phyloP scores from a whole-genome alignment of 2,329 filamentous ascomycete species.

The Cadophora malorum region DNA sequence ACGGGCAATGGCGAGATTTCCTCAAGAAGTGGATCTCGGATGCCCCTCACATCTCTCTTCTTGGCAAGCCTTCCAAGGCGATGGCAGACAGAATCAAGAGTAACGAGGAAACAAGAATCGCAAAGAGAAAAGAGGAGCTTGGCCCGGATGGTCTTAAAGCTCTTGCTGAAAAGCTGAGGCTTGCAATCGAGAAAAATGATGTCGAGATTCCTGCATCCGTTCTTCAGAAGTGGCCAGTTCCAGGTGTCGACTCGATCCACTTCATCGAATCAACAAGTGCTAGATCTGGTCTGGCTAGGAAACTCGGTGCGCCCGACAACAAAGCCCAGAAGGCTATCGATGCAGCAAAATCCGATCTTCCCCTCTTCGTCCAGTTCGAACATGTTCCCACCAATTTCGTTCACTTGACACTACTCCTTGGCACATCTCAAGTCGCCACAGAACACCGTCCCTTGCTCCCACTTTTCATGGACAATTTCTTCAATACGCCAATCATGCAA shows the following conservation, averaged over 20 bases:
- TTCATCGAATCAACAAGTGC: slow-evolving; percentile 91
- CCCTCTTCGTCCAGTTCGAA: slow-evolving; percentile 96
- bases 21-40: slow-evolving; percentile 85
- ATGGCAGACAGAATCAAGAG: slow-evolving; percentile 82
- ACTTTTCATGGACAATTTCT: slow-evolving; percentile 91
- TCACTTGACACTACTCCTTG: slow-evolving; percentile 80
- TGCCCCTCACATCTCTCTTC: slow-evolving; percentile 83
- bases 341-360: slow-evolving; percentile 64
- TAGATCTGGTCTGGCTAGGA: slow-evolving; percentile 77
- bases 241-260: slow-evolving; percentile 87
- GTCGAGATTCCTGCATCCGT: slow-evolving; percentile 81
- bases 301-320: slow-evolving; percentile 71
- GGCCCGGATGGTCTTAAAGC: slow-evolving; percentile 82
- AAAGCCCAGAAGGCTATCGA: slow-evolving; percentile 79
- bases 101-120: slow-evolving; percentile 79
- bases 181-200: slow-evolving; percentile 88
- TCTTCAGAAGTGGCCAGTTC: slow-evolving; percentile 83
- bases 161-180: slow-evolving; percentile 76
- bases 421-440: slow-evolving; percentile 78
- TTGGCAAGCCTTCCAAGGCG: slow-evolving; percentile 83
- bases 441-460: slow-evolving; percentile 83
- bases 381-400: slow-evolving; percentile 94
- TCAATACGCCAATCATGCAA: slow-evolving; percentile 84
- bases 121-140: slow-evolving; percentile 77
- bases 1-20: slow-evolving; percentile 83